phyloP scores from a whole-genome alignment of 495 filamentous ascomycete genomes.

The Lasiosphaeria ovina region DNA sequence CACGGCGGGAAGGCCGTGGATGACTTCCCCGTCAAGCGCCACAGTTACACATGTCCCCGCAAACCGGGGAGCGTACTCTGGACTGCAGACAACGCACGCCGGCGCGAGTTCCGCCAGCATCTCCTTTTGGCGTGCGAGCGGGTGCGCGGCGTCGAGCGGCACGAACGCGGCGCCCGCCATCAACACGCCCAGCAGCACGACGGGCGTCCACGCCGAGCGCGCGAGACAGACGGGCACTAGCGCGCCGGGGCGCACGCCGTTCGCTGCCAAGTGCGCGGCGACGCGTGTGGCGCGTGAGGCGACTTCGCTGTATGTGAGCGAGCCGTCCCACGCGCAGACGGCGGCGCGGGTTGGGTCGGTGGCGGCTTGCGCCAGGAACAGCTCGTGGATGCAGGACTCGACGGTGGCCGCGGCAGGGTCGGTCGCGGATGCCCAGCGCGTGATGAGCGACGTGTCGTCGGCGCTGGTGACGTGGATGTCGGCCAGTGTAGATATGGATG shows the following conservation, averaged over 20 bases:
- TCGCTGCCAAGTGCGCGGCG: conserved; percentile 40
- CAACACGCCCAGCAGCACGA: conserved; percentile 46
- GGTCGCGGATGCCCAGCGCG: conserved; percentile 25
- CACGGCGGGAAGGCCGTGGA: neutral
- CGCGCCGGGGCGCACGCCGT: conserved; percentile 43
- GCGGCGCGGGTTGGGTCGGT: conserved; percentile 30
- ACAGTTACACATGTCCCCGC: conserved; percentile 7
- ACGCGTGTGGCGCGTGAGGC: conserved; percentile 34
- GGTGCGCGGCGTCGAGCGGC: conserved; percentile 58
- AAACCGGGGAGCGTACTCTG: conserved; percentile 13
- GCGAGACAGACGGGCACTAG: conserved; percentile 57
- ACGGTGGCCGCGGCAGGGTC: conserved; percentile 29
- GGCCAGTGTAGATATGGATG: conserved; percentile 9
- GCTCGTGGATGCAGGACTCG: conserved; percentile 46
- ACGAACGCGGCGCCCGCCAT: conserved; percentile 49
- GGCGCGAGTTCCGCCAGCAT: conserved; percentile 32
- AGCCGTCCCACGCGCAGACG: conserved; percentile 57
- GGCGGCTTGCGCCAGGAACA: conserved; percentile 46
- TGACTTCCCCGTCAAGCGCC: conserved; percentile 12
- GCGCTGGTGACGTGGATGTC: conserved; percentile 22
- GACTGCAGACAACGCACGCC: conserved; percentile 17
- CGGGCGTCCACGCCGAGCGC: conserved; percentile 45
- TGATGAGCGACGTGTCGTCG: conserved; percentile 20
- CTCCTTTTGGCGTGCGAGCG: conserved; percentile 43
- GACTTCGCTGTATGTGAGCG: conserved; percentile 55